These are phyloP conservation scores for Exophiala sp. DNA, from an alignment of 2,329 filamentous ascomycete species.

Conservation along the genomic window DNA sequence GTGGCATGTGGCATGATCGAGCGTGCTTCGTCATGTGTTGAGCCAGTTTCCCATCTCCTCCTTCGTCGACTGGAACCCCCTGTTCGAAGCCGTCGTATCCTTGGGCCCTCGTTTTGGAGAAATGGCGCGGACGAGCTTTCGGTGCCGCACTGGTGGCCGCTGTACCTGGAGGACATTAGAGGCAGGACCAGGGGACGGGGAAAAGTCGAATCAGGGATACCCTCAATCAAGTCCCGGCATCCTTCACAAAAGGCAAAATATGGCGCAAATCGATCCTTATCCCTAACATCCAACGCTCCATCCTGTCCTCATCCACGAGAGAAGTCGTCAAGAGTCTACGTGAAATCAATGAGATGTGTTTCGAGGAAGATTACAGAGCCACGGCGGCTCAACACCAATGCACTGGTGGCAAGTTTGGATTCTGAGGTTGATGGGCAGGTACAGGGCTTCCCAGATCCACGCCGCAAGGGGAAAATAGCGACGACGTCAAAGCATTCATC, in stretches of 20 bases:
- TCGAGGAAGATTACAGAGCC: neutral
- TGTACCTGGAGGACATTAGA: slow-evolving; percentile 29
- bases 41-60: slow-evolving; percentile 45
- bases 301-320: neutral
- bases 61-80: slow-evolving; percentile 37
- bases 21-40: slow-evolving; percentile 46
- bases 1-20: slow-evolving; percentile 45
- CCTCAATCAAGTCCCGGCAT: neutral
- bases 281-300: neutral
- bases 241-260: neutral
- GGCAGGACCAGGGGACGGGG: slow-evolving; percentile 2
- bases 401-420: neutral
- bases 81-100: slow-evolving; percentile 35
- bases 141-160: slow-evolving; percentile 33
- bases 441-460: neutral
- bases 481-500: neutral
- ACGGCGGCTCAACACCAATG: neutral
- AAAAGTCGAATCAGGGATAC: neutral
- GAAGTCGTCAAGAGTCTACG: slow-evolving; percentile 5
- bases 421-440: neutral
- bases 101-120: slow-evolving; percentile 37
- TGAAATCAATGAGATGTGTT: neutral
- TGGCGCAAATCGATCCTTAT: neutral
- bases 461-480: neutral
- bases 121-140: slow-evolving; percentile 32